phyloP scores from a whole-genome alignment of 257 asterid genomes.

The Jacaranda mimosifolia region DNA sequence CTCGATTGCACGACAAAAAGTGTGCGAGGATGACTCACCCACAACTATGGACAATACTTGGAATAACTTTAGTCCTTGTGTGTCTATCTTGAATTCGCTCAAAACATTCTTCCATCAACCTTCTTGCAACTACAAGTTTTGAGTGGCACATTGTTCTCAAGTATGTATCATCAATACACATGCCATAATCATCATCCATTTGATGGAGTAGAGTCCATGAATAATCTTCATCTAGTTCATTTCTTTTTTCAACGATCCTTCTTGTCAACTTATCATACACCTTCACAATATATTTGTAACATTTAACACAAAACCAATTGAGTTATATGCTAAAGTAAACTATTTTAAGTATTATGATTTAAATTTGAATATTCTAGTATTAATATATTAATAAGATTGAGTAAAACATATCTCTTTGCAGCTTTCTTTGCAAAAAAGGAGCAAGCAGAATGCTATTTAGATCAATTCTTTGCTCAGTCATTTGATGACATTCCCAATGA shows the following conservation, averaged over 20 bases:
- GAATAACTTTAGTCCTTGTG: slow-evolving; percentile 49
- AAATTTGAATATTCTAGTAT: not conserved
- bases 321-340: not conserved
- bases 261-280: slow-evolving; percentile 45
- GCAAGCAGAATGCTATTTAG: slow-evolving; percentile 47
- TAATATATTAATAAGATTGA: not conserved
- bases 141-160: slow-evolving; percentile 56
- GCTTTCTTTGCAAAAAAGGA: slow-evolving; percentile 51
- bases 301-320: slow-evolving; percentile 15
- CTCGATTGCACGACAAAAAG: too few species aligned
- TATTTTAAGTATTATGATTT: not conserved
- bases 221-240: slow-evolving; percentile 49
- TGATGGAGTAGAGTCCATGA: slow-evolving; percentile 61
- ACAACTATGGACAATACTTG: slow-evolving; percentile 62
- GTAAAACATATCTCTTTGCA: slow-evolving; percentile 55
- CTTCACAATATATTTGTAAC: slow-evolving; percentile 32
- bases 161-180: slow-evolving; percentile 40
- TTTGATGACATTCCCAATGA: slow-evolving; percentile 65
- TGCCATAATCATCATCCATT: slow-evolving; percentile 40
- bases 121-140: slow-evolving; percentile 64
- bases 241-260: slow-evolving; percentile 45
- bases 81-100: slow-evolving; percentile 56
- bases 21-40: slow-evolving; percentile 42
- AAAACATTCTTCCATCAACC: slow-evolving; percentile 65
- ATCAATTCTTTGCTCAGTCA: slow-evolving; percentile 42